Conservation (phyloP, 768 basidiomycete genomes). For the Termitomyces sp. region DNA sequence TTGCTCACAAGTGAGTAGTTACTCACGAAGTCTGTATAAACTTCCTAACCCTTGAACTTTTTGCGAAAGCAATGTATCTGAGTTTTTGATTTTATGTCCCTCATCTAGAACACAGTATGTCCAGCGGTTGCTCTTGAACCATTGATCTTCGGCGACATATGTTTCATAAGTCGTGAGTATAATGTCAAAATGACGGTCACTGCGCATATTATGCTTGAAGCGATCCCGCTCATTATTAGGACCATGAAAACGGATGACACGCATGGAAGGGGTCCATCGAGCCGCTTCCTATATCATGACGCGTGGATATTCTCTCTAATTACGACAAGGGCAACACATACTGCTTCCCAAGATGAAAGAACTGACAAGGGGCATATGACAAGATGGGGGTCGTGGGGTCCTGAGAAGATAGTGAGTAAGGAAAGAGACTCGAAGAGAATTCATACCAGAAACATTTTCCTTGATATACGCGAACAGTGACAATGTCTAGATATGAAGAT, state of each 20-base stretch:
- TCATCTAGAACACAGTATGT: slow-evolving; percentile 59
- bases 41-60: slow-evolving; percentile 55
- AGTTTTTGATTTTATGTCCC: slow-evolving; percentile 71
- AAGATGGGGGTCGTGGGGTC: slow-evolving; percentile 54
- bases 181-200: slow-evolving; percentile 43
- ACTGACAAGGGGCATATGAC: slow-evolving; percentile 73
- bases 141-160: slow-evolving; percentile 49
- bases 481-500: slow-evolving; percentile 33
- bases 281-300: slow-evolving; percentile 36
- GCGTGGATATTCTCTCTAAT: not conserved
- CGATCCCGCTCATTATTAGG: slow-evolving; percentile 46
- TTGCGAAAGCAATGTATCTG: slow-evolving; percentile 45
- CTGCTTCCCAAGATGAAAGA: slow-evolving; percentile 52
- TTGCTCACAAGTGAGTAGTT: not conserved
- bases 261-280: slow-evolving; percentile 50
- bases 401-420: slow-evolving; percentile 16
- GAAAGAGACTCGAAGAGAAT: not conserved
- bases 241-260: slow-evolving; percentile 59
- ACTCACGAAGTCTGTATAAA: slow-evolving; percentile 49
- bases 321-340: slow-evolving; percentile 16
- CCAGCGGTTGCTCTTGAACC: slow-evolving; percentile 60
- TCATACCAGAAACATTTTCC: slow-evolving; percentile 39
- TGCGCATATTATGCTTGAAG: slow-evolving; percentile 40
- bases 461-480: slow-evolving; percentile 65
- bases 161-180: slow-evolving; percentile 68